Conservation (phyloP, 2,329 filamentous ascomycete genomes). For the Sclerotiophoma versabilis region DNA sequence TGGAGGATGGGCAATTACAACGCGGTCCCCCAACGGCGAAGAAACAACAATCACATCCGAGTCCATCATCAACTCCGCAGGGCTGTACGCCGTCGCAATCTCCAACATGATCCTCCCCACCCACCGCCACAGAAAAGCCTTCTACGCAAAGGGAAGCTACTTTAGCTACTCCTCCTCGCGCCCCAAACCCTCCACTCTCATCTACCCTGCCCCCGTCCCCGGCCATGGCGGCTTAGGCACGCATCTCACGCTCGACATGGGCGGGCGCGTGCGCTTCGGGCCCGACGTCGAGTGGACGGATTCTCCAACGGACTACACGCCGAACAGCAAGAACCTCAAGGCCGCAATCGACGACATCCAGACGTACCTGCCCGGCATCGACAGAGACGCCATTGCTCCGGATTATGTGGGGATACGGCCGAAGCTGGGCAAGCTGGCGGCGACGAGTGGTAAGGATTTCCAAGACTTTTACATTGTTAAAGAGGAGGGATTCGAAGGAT, state of each 20-base stretch:
- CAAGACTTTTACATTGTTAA: constrained; percentile 82
- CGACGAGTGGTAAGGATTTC: constrained; percentile 70
- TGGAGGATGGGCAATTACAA: constrained; percentile 74
- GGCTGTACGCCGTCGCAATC: constrained; percentile 76
- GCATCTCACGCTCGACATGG: constrained; percentile 89
- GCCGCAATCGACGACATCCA: constrained; percentile 77
- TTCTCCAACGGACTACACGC: constrained; percentile 71
- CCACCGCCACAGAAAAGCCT: constrained; percentile 65
- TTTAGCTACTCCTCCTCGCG: constrained; percentile 77
- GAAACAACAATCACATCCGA: constrained; percentile 71
- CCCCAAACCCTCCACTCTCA: constrained; percentile 73
- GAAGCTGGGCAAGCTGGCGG: constrained; percentile 73
- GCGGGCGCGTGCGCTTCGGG: constrained; percentile 84
- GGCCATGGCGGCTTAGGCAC: constrained; percentile 88
- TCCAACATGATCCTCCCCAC: constrained; percentile 80
- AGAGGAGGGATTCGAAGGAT: constrained; percentile 80
- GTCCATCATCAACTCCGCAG: constrained; percentile 84
- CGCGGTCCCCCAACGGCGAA: constrained; percentile 51
- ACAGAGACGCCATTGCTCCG: constrained; percentile 69
- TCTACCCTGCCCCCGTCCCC: constrained; percentile 87
- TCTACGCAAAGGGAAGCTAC: constrained; percentile 95
- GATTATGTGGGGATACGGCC: constrained; percentile 94
- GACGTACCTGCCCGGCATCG: constrained; percentile 78
- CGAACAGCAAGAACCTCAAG: constrained; percentile 67
- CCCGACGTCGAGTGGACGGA: constrained; percentile 96